phyloP scores from a whole-genome alignment of 768 basidiomycete genomes.

The Kwoniella sp. region DNA sequence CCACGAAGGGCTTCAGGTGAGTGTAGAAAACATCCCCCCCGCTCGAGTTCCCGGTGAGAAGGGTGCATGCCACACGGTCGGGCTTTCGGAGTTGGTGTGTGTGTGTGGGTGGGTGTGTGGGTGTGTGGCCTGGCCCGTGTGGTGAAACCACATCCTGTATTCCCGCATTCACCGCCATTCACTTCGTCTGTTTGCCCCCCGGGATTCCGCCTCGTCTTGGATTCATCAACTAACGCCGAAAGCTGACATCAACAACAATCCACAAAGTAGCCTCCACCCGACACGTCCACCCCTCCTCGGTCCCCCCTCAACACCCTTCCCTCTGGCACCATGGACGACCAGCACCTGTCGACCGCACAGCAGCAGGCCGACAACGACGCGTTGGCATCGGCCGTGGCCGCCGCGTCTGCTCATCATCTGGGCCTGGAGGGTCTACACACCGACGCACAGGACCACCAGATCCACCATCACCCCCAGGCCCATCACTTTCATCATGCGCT shows the following conservation, averaged over 20 bases:
- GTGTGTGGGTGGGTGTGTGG: too few species aligned
- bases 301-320: background rate
- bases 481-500: conserved; percentile 29
- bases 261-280: conserved; percentile 16
- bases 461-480: conserved; percentile 9
- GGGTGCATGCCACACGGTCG: conserved; percentile 5
- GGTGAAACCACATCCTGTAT: too few species aligned
- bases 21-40: background rate
- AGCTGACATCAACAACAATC: conserved; percentile 2
- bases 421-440: conserved; percentile 9
- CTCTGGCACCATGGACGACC: conserved; percentile 22
- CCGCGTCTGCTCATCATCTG: conserved; percentile 26
- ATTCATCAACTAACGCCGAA: conserved; percentile 17
- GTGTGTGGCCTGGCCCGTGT: too few species aligned
- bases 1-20: conserved; percentile 1
- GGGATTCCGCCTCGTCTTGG: conserved; percentile 12
- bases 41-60: background rate
- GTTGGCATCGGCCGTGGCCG: conserved; percentile 33
- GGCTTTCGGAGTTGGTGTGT: conserved; percentile 8
- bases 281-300: conserved; percentile 1
- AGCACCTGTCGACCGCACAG: conserved; percentile 14
- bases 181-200: background rate
- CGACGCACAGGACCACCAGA: conserved; percentile 1
- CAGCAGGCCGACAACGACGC: conserved; percentile 34
- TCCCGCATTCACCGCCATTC: conserved; percentile 10